Base-by-base conservation (phyloP, 805 yeast species). In the Saccharomycopsis sp. region DNA sequence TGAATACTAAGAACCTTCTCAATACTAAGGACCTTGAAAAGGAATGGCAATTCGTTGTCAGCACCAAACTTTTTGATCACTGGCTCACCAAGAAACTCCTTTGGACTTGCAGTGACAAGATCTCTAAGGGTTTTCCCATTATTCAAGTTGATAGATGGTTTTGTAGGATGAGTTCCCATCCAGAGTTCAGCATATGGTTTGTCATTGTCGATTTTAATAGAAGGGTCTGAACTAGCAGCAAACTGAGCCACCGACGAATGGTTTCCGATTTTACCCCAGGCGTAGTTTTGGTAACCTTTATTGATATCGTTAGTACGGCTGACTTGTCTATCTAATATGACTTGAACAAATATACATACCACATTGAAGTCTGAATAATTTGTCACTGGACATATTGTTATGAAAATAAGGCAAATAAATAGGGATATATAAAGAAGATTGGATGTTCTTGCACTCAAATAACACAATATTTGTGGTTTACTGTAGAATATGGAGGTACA, bases 121-220 rank as follows among this genome's bases (percentile, higher is more conserved):
- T 88, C 87, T 61, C 91, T 78, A 70, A 94, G 78, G 20, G 83
- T 78, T 64, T 79, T 74, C 35, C 85, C 85, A 19, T 76, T 72
- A 25, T 74, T 80, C 24, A 79, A 78, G 54, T 81, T 79, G 53
- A 73, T 73, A 19, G 97, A 86, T 29, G 98, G 97, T 12, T 87
- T 91, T 52, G 87, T 87, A 56, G 96, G 93, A 70, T 94, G 99
- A 24, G 98, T 91, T 47, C 99, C 99, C 99, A 94, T 94, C 99
- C 99, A 94, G 65, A 94, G 78, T 72, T 94, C 99, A 17, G 99
- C 99, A 69, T 94, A 94, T 9, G 99, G 98, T 68, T 84, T 82
- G 44, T 77, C 56, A 66, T 86, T 92, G 64, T 87, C 89, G 57
- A 91, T 80, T 19, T 68, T 68, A 56, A 89, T 76, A 12, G 65